Evolutionary conservation across 2,329 filamentous ascomycete genomes (phyloP).

Genomic region (Penicillium sp.): DNA sequence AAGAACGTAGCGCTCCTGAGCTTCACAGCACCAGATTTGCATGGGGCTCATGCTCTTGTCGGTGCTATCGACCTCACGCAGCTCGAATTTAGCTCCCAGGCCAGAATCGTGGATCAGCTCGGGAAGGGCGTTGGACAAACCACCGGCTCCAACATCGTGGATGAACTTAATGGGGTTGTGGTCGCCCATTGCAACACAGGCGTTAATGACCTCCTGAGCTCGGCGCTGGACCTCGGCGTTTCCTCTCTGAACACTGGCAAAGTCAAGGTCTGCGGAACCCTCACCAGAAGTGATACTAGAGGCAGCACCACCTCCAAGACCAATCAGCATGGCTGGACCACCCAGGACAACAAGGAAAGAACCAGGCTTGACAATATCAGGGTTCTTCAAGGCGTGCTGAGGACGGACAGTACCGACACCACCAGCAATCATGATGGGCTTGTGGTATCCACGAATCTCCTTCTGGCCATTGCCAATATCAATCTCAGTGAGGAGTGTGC

Average conservation of each 20-base stretch:
- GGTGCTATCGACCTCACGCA: constrained; percentile 89
- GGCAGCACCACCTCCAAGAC: constrained; percentile 90
- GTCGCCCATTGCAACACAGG: constrained; percentile 79
- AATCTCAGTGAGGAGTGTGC: constrained; percentile 76
- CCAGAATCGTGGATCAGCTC: constrained; percentile 91
- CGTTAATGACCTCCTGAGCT: constrained; percentile 97
- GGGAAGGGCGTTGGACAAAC: constrained; percentile 78
- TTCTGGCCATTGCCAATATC: constrained; percentile 59
- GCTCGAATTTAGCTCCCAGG: constrained; percentile 85
- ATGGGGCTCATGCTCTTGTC: constrained; percentile 92
- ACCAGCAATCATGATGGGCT: constrained; percentile 97
- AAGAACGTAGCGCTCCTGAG: constrained; percentile 93
- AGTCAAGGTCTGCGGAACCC: constrained; percentile 88
- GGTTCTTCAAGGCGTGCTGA: constrained; percentile 84
- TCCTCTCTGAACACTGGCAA: constrained; percentile 93
- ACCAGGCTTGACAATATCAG: constrained; percentile 76
- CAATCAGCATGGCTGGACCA: constrained; percentile 96
- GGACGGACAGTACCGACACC: constrained; percentile 91
- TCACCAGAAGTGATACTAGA: constrained; percentile 88
- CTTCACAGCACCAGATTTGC: constrained; percentile 97
- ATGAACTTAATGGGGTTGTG: constrained; percentile 94
- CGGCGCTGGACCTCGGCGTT: constrained; percentile 95
- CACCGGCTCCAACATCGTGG: constrained; percentile 94
- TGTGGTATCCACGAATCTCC: constrained; percentile 89
- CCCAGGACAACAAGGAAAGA: constrained; percentile 90